Percentiles rank a stretch among this genome's conserved stretches.
Evolutionary conservation across 495 filamentous ascomycete species (phyloP).

Genomic region (Friedmanniomyces simplex): DNA sequence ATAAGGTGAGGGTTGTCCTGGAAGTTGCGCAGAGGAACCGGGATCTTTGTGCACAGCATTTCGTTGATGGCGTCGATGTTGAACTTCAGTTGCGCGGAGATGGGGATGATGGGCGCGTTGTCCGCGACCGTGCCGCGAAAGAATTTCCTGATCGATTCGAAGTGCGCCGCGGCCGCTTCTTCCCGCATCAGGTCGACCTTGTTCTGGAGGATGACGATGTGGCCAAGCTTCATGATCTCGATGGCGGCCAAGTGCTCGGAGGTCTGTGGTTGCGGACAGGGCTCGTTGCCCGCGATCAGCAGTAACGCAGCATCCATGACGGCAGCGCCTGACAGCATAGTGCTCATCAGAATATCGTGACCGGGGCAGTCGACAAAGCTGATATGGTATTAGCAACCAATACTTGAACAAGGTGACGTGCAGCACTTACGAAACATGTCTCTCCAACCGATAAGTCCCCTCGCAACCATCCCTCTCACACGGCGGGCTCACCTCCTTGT

Average conservation of each 20-base stretch:
- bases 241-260: slow-evolving; percentile 97
- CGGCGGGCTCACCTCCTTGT: slow-evolving; percentile 90
- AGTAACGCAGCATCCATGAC: slow-evolving; percentile 98
- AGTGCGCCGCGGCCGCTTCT: slow-evolving; percentile 82
- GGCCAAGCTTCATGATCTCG: slow-evolving; percentile 96
- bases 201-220: slow-evolving; percentile 98
- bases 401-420: not conserved
- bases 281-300: slow-evolving; percentile 96
- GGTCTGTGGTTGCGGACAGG: slow-evolving; percentile 96
- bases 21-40: slow-evolving; percentile 83
- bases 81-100: slow-evolving; percentile 97
- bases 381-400: not conserved
- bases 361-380: slow-evolving; percentile 94
- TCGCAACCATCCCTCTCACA: slow-evolving; percentile 88
- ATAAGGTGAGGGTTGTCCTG: slow-evolving; percentile 90
- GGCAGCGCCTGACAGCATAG: slow-evolving; percentile 97
- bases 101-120: slow-evolving; percentile 92
- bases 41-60: slow-evolving; percentile 82
- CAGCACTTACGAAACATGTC: slow-evolving; percentile 72
- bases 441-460: slow-evolving; percentile 71
- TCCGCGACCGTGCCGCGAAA: slow-evolving; percentile 94
- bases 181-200: slow-evolving; percentile 97
- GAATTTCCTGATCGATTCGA: slow-evolving; percentile 93
- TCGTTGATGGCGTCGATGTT: slow-evolving; percentile 99
- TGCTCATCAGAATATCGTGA: slow-evolving; percentile 99